phyloP scores from a whole-genome alignment of 2,329 filamentous ascomycete genomes.

The Xylariaceae sp. region DNA sequence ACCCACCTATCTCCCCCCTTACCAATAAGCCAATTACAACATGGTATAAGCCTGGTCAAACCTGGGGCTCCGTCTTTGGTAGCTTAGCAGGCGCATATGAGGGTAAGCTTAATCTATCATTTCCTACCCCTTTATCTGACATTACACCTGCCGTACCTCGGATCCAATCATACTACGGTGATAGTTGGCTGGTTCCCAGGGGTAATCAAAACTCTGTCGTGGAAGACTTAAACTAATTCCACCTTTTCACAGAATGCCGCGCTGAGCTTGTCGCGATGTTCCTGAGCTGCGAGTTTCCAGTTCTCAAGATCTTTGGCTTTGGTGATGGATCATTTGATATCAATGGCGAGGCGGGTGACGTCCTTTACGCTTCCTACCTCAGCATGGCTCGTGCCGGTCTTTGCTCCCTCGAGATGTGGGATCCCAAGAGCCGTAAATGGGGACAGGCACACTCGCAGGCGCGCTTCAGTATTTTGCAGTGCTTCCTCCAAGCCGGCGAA shows the following conservation, averaged over 20 bases:
- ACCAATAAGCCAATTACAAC: slow-evolving; percentile 71
- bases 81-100: slow-evolving; percentile 84
- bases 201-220: background rate
- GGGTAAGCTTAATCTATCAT: slow-evolving; percentile 7
- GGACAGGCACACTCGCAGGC: slow-evolving; percentile 90
- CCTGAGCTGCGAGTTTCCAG: slow-evolving; percentile 77
- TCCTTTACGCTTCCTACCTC: slow-evolving; percentile 84
- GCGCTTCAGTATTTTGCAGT: slow-evolving; percentile 77
- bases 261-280: slow-evolving; percentile 93
- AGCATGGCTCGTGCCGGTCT: slow-evolving; percentile 93
- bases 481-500: slow-evolving; percentile 78
- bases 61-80: slow-evolving; percentile 90
- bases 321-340: slow-evolving; percentile 72
- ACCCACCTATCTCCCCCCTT: slow-evolving; percentile 76
- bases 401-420: slow-evolving; percentile 87
- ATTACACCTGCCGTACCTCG: background rate
- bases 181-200: background rate
- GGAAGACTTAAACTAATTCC: slow-evolving; percentile 1
- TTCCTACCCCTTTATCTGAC: background rate
- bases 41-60: slow-evolving; percentile 94
- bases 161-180: background rate
- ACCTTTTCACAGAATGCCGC: slow-evolving; percentile 63
- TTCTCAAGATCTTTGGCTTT: slow-evolving; percentile 87
- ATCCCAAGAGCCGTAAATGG: slow-evolving; percentile 86
- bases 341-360: slow-evolving; percentile 70